phyloP scores from a whole-genome alignment of 2,329 filamentous ascomycete genomes.

The Penicillium capsulatum region DNA sequence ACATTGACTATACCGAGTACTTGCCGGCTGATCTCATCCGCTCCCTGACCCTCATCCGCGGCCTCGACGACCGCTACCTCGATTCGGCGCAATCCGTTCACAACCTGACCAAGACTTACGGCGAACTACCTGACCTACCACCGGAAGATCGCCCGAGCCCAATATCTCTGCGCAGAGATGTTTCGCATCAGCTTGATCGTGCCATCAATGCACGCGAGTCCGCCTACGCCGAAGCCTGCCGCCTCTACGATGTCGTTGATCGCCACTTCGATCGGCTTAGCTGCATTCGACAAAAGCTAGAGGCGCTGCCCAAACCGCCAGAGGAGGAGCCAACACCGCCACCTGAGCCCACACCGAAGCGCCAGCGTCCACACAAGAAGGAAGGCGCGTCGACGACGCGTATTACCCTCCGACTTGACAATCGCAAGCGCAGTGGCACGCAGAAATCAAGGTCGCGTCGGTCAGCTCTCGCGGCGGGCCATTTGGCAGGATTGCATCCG shows the following conservation, averaged over 20 bases:
- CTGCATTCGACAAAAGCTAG: conserved; percentile 59
- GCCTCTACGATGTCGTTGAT: conserved; percentile 55
- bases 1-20: conserved; percentile 66
- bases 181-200: conserved; percentile 53
- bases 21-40: conserved; percentile 62
- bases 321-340: conserved; percentile 58
- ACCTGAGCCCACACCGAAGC: conserved; percentile 35
- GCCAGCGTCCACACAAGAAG: conserved; percentile 40
- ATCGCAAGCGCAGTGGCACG: conserved; percentile 17
- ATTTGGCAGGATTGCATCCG: conserved; percentile 39
- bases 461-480: conserved; percentile 33
- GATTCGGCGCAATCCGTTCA: conserved; percentile 41
- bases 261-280: conserved; percentile 55
- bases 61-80: conserved; percentile 45
- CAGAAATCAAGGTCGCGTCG: conserved; percentile 39
- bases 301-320: conserved; percentile 57
- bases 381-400: conserved; percentile 36
- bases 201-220: conserved; percentile 55
- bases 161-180: conserved; percentile 50
- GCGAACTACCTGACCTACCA: conserved; percentile 49
- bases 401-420: conserved; percentile 43
- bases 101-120: conserved; percentile 42
- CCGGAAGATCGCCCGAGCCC: conserved; percentile 50
- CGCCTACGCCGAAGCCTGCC: conserved; percentile 53
- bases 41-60: conserved; percentile 58